Evolutionary conservation across 768 basidiomycete genomes (phyloP), one percentile per base, ranked within the genome.

Genomic region (Suillus decipiens): DNA sequence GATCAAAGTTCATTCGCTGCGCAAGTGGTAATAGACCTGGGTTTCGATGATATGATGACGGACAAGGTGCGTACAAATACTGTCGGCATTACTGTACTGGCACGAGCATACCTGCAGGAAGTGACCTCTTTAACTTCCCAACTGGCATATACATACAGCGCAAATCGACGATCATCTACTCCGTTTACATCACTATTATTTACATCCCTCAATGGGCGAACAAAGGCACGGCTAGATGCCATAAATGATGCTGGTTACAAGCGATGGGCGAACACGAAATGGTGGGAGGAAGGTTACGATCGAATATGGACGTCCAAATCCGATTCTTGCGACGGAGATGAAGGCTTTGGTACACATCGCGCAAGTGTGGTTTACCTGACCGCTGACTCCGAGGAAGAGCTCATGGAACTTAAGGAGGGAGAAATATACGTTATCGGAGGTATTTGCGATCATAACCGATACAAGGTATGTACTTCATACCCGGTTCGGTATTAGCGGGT

Each of bases 381-480:
- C 8, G 97, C 96, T 2, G 97, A 99, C 77, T 89, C 96, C 9
- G 84, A 88, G 36, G 86, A 96, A 57, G 93, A 96, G 76, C 78
- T 99, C 48, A 78, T 81, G n/a, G 89, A 92, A 69, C 84, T 99
- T 61, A 86, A 82, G 61, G 87, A 93, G 61, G 87, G 89, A 48
- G 90, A 96, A 72, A 91, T 89, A 9, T 99, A 99, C 73, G 87
- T 99, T 68, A 95, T 99, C 59, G 96, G 96, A 53, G 96, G 96
- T 6, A 90, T 99, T 68, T 90, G 89, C 63, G 97, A 99, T 75
- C 92, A 91, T 72, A 99, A 99, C 77, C 90, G 96, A 48, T 93
- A 96, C 81, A 98, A 96, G 86, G 96, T 87, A 41, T 57, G 56
- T 56, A 17, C 51, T n/a, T 45, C 50, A 51, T 17, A 51, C 9